Conservation (phyloP, 495 filamentous ascomycete genomes). For the Hyaloscypha hepaticicola region DNA sequence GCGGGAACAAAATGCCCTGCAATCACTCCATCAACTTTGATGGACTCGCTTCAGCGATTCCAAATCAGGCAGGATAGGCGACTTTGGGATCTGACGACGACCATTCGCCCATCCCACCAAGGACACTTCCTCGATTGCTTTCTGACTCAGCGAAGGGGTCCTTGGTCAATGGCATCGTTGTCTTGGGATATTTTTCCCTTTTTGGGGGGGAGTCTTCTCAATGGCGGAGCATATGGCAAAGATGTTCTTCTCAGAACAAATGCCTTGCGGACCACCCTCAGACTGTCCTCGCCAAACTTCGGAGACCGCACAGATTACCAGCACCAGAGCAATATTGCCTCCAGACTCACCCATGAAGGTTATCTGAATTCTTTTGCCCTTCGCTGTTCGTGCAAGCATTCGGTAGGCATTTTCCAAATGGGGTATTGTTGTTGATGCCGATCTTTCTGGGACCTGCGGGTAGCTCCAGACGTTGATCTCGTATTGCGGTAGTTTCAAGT, state of each 20-base stretch:
- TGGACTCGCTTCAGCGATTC: slow-evolving; percentile 23
- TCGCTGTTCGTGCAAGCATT: background rate
- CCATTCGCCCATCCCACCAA: slow-evolving; percentile 36
- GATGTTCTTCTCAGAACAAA: slow-evolving; percentile 25
- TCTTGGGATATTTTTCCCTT: slow-evolving; percentile 39
- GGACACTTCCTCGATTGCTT: slow-evolving; percentile 35
- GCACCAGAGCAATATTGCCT: slow-evolving; percentile 12
- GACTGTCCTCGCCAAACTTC: background rate
- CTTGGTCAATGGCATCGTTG: slow-evolving; percentile 32
- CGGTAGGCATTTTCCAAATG: background rate
- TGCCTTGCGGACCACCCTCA: background rate
- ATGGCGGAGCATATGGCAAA: slow-evolving; percentile 41
- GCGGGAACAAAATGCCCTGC: slow-evolving; percentile 40
- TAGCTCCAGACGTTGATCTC: slow-evolving; percentile 16
- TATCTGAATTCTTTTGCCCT: background rate
- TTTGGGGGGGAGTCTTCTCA: no score
- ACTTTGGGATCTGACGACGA: slow-evolving; percentile 19
- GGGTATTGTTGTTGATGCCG: slow-evolving; percentile 7
- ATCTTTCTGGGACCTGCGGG: slow-evolving; percentile 4
- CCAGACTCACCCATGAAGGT: slow-evolving; percentile 21
- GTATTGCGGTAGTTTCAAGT: slow-evolving; percentile 2
- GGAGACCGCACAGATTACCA: slow-evolving; percentile 11
- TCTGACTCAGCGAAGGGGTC: slow-evolving; percentile 40
- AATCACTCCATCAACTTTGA: slow-evolving; percentile 40
- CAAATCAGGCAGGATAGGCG: slow-evolving; percentile 17